Evolutionary conservation across 1,284 basidiomycete genomes (phyloP), one percentile per base, ranked within the genome.

Genomic region (Tetrapyrgos nigripes): DNA sequence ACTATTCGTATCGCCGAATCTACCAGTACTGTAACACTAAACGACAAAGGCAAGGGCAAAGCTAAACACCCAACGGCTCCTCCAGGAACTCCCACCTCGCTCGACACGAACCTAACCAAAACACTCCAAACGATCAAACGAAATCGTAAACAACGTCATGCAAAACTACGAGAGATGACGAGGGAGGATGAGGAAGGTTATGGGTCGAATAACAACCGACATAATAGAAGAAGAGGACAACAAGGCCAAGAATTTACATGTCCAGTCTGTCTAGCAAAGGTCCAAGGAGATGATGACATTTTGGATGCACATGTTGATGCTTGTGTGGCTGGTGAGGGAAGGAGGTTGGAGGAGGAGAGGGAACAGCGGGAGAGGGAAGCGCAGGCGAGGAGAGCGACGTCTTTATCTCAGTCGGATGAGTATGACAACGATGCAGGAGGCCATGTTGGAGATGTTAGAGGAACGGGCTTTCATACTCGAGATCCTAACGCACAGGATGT

Each of bases 291-390:
- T 64, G 75, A 79, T 44, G 91, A 91, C 61, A 84, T 91, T 13
- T 67, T 91, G 4, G 85, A 90, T 65, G 90, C 89, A 17, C 91
- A 93, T 71, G 83, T 93, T 31, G 88, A 93, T 65, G 79, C 88
- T 6, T 93, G 91, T 68, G 69, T 93, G 50, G 84, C 83, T 10
- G 77, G 89, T 64, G 82, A 85, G 66, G 75, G 68, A 55, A 70
- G 79, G 49, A 74, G 76, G 59, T 66, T 75, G 44, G 82, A 82
- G 66, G 77, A 80, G 57, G 76, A 80, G 45, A 73, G 72, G 26
- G 43, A 48, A 17, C 51, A 47, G 62, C 68, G 57, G 71, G 73
- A 21, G 73, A 73, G 50, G 65, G 72, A 40, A 66, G 68, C 47
- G 66, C 66, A 52, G 66, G 67, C 43, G 70, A 70, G 47, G 70